Conservation (phyloP, 257 asterid species). For the Gardenia jasminoides region DNA sequence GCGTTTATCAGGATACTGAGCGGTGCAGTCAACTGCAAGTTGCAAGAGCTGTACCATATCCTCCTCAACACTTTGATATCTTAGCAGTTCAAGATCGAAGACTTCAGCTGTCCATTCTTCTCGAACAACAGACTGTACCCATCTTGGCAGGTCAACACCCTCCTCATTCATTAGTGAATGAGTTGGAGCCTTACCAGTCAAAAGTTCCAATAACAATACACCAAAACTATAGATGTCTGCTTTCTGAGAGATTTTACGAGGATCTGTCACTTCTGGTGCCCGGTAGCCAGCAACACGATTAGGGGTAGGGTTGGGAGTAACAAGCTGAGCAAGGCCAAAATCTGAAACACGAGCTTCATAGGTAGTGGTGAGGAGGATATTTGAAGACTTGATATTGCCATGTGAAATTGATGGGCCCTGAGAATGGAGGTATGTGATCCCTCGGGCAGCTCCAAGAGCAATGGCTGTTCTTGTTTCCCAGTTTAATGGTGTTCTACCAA, state of each 20-base stretch:
- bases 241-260: conserved; percentile 44
- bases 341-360: conserved; percentile 48
- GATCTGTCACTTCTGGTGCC: conserved; percentile 55
- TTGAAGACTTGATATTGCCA: conserved; percentile 57
- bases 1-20: conserved; percentile 49
- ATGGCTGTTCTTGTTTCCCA: conserved; percentile 51
- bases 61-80: conserved; percentile 43
- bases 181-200: conserved; percentile 50
- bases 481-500: conserved; percentile 49
- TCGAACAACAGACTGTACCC: conserved; percentile 51
- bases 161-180: conserved; percentile 42
- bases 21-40: conserved; percentile 48
- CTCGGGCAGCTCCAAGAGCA: conserved; percentile 49
- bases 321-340: conserved; percentile 47
- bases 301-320: conserved; percentile 39
- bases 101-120: conserved; percentile 54
- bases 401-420: conserved; percentile 45
- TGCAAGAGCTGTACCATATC: conserved; percentile 58
- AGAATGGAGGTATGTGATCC: conserved; percentile 48
- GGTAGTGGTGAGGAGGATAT: conserved; percentile 42
- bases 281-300: conserved; percentile 46
- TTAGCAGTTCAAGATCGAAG: conserved; percentile 43
- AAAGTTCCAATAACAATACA: conserved; percentile 42
- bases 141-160: conserved; percentile 46
- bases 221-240: conserved; percentile 56